Percentiles rank a stretch among this genome's conserved stretches.
phyloP scores from a whole-genome alignment of 345 rosid genomes.

The Isatis tinctoria region DNA sequence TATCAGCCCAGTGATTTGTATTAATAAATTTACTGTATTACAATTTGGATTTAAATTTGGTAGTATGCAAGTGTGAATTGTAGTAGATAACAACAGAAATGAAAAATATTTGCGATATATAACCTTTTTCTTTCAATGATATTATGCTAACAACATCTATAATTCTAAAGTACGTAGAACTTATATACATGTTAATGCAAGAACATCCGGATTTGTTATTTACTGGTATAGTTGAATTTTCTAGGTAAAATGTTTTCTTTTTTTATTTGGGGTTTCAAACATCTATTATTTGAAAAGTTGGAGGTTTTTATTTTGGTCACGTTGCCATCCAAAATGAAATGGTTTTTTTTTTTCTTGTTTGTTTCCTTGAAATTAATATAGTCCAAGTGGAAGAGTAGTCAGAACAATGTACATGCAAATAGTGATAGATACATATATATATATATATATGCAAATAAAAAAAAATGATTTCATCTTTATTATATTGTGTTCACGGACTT shows the following conservation, averaged over 20 bases:
- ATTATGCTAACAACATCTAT: not conserved
- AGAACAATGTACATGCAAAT: conserved; percentile 1
- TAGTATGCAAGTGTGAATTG: not conserved
- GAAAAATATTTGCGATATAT: not conserved
- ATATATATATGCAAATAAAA: not conserved
- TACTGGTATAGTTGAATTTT: not conserved
- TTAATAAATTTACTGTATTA: not conserved
- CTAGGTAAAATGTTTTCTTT: not conserved
- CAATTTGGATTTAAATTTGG: not conserved
- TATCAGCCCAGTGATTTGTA: not conserved
- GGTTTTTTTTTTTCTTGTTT: not conserved
- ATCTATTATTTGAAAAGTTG: not conserved
- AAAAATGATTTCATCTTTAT: not conserved
- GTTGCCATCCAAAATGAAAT: conserved; percentile 1
- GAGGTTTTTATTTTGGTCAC: not conserved
- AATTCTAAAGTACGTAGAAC: not conserved
- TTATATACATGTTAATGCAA: not conserved
- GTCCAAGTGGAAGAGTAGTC: conserved; percentile 16
- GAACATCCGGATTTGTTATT: not conserved
- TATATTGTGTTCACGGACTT: conserved; percentile 24
- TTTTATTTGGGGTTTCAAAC: not conserved
- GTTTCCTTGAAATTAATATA: conserved; percentile 5
- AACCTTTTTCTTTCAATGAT: not conserved
- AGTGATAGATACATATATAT: not conserved
- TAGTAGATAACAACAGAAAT: not conserved